Conservation (phyloP, 257 asterid species). For the Scutellaria minor region DNA sequence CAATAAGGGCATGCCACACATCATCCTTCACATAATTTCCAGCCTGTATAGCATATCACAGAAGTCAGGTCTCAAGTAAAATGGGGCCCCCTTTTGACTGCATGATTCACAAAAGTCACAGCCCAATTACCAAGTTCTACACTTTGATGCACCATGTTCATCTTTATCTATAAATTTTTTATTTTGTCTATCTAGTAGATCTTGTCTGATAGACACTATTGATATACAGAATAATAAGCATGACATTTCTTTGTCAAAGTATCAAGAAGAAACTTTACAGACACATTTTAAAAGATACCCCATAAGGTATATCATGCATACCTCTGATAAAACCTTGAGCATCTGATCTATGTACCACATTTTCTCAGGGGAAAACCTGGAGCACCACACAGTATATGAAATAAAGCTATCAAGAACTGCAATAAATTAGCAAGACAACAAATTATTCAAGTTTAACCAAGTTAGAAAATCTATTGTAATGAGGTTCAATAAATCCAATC, state of each 20-base stretch:
- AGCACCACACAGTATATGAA: conserved; percentile 46
- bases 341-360: conserved; percentile 93
- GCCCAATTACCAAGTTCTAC: background rate
- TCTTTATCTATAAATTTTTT: background rate
- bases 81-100: conserved; percentile 5
- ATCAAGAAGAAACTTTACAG: conserved; percentile 27
- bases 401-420: conserved; percentile 37
- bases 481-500: conserved; percentile 28
- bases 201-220: background rate
- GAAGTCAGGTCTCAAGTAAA: conserved; percentile 20
- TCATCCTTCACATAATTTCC: conserved; percentile 90
- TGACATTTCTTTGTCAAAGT: conserved; percentile 18
- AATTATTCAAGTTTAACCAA: conserved; percentile 30
- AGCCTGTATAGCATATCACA: conserved; percentile 55
- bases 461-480: conserved; percentile 16
- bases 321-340: conserved; percentile 93
- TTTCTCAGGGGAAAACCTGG: conserved; percentile 89
- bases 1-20: conserved; percentile 92
- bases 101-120: conserved; percentile 6
- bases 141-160: background rate
- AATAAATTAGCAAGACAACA: conserved; percentile 35
- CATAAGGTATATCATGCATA: conserved; percentile 38
- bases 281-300: conserved; percentile 25
- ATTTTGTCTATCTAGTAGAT: background rate
- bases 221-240: conserved; percentile 26